Evolutionary conservation across 345 rosid species (phyloP).

Genomic region (Eucalyptus polyanthemos): DNA sequence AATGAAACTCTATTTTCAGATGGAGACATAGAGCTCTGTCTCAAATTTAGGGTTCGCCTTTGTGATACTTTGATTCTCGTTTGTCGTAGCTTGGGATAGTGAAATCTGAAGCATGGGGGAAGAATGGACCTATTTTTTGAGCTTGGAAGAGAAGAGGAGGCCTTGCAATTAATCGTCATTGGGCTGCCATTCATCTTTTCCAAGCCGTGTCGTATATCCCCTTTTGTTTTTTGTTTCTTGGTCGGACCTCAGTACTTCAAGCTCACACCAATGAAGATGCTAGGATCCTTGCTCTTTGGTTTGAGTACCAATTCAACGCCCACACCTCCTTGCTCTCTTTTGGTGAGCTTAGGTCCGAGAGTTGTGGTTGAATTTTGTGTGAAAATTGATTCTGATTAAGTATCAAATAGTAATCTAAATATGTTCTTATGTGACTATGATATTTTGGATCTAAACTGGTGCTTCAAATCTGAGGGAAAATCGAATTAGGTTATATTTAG

Average conservation of each 20-base stretch:
- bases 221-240: not conserved
- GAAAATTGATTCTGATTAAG: too few relatives aligned
- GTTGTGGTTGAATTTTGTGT: not conserved
- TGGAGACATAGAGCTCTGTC: too few relatives aligned
- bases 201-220: not conserved
- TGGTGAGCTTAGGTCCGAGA: not conserved
- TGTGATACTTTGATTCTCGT: too few relatives aligned
- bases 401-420: not conserved
- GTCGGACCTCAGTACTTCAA: not conserved
- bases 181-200: not conserved
- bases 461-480: not conserved
- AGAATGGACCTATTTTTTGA: too few relatives aligned
- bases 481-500: not conserved
- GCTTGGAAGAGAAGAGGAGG: not conserved
- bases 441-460: not conserved
- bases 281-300: not conserved
- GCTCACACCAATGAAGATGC: not conserved
- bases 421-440: not conserved
- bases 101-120: too few relatives aligned
- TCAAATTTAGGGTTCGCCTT: too few relatives aligned
- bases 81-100: too few relatives aligned
- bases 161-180: not conserved
- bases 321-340: not conserved
- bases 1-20: too few relatives aligned
- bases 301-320: not conserved